These are phyloP conservation scores for Salix brachista DNA, from an alignment of 345 rosid species.

Conservation along the genomic window DNA sequence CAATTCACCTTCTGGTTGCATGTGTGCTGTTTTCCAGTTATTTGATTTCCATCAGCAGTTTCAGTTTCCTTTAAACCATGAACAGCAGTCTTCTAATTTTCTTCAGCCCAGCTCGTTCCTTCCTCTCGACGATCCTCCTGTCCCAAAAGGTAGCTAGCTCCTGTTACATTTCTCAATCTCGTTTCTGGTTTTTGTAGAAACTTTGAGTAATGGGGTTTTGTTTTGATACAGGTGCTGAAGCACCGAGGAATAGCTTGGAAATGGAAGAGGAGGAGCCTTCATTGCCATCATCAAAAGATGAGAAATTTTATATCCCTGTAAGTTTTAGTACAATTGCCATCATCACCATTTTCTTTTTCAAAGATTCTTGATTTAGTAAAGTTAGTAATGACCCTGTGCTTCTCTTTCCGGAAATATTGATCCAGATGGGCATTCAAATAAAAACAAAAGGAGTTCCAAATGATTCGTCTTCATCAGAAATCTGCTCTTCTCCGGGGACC, in stretches of 20 bases:
- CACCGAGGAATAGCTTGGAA: conserved; percentile 86
- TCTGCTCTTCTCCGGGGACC: conserved; percentile 60
- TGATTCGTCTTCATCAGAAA: conserved; percentile 47
- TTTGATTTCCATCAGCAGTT: conserved; percentile 66
- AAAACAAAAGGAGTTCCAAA: conserved; percentile 42
- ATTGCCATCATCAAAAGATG: conserved; percentile 35
- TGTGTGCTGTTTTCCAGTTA: conserved; percentile 66
- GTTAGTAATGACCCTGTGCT: conserved; percentile 21
- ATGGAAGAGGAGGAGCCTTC: conserved; percentile 42
- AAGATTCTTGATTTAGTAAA: conserved; percentile 23
- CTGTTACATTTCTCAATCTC: neutral
- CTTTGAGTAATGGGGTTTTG: neutral
- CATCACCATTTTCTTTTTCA: neutral
- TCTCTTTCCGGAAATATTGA: neutral
- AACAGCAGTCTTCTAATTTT: conserved; percentile 28
- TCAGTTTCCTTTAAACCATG: conserved; percentile 44
- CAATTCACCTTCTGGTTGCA: conserved; percentile 53
- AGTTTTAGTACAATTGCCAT: conserved; percentile 14
- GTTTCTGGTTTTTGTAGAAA: neutral
- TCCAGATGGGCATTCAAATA: conserved; percentile 69
- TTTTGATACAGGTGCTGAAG: conserved; percentile 52
- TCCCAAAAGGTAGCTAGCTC: conserved; percentile 37
- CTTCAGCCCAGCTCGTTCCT: conserved; percentile 34
- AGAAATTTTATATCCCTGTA: conserved; percentile 47
- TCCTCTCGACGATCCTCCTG: conserved; percentile 9